Evolutionary conservation across 306 rosid species (phyloP).

Genomic region (Ziziphus jujuba): DNA sequence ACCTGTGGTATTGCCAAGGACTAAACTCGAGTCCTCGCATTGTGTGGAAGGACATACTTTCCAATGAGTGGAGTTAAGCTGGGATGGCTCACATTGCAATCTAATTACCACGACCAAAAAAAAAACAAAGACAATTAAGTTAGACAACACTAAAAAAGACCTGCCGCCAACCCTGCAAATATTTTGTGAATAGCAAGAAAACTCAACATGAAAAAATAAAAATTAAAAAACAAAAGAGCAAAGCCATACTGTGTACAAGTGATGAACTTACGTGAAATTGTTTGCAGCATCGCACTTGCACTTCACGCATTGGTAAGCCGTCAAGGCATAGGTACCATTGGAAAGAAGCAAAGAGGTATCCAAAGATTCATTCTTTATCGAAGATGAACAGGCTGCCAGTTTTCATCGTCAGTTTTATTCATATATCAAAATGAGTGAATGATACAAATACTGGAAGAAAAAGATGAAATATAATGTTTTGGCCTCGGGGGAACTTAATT

Average conservation of each 20-base stretch:
- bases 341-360: conserved; percentile 66
- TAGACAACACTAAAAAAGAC: not conserved
- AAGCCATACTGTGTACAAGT: not conserved
- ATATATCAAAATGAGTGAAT: too few relatives aligned
- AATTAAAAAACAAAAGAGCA: not conserved
- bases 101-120: conserved; percentile 14
- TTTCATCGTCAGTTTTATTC: not conserved
- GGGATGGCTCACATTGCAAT: conserved; percentile 65
- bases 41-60: conserved; percentile 45
- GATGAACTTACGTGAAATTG: conserved; percentile 44
- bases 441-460: too few relatives aligned
- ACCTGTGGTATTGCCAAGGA: conserved; percentile 37
- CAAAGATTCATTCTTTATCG: conserved; percentile 34
- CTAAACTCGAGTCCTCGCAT: conserved; percentile 32
- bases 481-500: too few relatives aligned
- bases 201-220: not conserved
- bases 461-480: too few relatives aligned
- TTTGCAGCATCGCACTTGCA: conserved; percentile 53
- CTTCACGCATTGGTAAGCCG: conserved; percentile 67
- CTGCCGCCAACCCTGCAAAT: not conserved
- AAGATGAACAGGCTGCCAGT: conserved; percentile 64
- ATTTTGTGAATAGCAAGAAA: not conserved
- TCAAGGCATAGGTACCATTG: conserved; percentile 43
- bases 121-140: too few relatives aligned
- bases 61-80: conserved; percentile 36